Base-by-base conservation (phyloP, 768 basidiomycete species). In the Podaxis sp. region DNA sequence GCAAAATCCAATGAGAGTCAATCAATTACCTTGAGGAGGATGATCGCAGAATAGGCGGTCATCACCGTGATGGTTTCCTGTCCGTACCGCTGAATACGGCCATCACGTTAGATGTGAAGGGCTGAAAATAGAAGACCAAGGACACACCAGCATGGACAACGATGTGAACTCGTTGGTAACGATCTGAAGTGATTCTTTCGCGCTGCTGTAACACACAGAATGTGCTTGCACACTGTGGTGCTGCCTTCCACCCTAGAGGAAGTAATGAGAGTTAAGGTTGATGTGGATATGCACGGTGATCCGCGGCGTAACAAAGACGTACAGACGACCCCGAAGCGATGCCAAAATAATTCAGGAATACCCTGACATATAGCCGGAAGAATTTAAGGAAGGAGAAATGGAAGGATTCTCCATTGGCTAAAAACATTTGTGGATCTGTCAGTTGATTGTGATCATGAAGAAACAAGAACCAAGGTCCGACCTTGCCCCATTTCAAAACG, bases 291-390 rank as follows among this genome's bases (percentile, higher is more conserved):
- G 23, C 59, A 44, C 32, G 59, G 59, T 60, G 59, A 60, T 60
- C 59, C 59, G 59, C 59, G 59, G 59, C 36, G 40, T 11, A 28
- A 35, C 28, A 23, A 23, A 23, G 40, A 52, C 59, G 50, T 53
- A 60, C 59, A 42, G 59, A 60, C 47, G 59, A 53, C 38, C 59
- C 59, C 59, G 59, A 60, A 53, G 59, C 40, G 36, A 60, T 84
- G 27, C 89, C 91, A 70, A 92, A 90, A 64, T 89, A 90, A 71
- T 93, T 93, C 70, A 93, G 73, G 74, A 93, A 93, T 53, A 94
- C 78, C 62, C 88, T 80, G 54, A 91, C 88, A 69, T 93, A 83
- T 35, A 91, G 77, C 52, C 89, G 82, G 78, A 93, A 93, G 67
- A 90, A 82, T 66, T 73, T 84, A 21, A 93, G 79, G 72, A 93